These are phyloP conservation scores for Ascodesmis nigricans DNA, from an alignment of 495 filamentous ascomycete species.

Conservation along the genomic window DNA sequence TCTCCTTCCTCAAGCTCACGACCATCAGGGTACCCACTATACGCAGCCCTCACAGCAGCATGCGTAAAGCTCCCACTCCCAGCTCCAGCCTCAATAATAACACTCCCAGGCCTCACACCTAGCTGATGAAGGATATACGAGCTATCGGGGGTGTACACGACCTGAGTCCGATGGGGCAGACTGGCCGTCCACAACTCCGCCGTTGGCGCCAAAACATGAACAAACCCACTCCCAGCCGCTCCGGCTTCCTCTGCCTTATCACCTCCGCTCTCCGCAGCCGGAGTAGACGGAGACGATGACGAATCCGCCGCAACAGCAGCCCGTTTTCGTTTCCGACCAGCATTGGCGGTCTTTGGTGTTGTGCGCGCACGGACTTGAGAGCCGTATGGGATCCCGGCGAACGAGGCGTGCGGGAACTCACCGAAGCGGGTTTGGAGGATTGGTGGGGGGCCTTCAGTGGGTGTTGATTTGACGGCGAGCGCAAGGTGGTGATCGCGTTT, in stretches of 20 bases:
- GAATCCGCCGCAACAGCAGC: constrained; percentile 13
- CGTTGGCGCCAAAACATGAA: constrained; percentile 75
- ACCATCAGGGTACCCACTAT: constrained; percentile 45
- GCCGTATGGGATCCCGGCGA: constrained; percentile 68
- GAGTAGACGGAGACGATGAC: too few relatives aligned
- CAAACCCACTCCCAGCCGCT: constrained; percentile 42
- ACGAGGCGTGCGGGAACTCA: constrained; percentile 76
- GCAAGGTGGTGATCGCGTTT: constrained; percentile 63
- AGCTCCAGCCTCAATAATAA: constrained; percentile 78
- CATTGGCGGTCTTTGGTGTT: constrained; percentile 29
- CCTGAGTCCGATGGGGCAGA: constrained; percentile 84
- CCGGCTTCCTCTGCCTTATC: constrained; percentile 13
- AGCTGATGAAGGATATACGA: constrained; percentile 83
- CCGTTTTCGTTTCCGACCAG: constrained; percentile 34
- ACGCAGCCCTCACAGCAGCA: constrained; percentile 67
- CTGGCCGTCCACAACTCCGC: constrained; percentile 82
- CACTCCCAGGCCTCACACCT: constrained; percentile 54
- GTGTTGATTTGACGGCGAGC: constrained; percentile 34
- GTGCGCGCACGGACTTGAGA: constrained; percentile 69
- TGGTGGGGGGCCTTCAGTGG: constrained; percentile 31
- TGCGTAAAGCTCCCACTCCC: constrained; percentile 93
- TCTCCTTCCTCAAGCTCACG: constrained; percentile 5
- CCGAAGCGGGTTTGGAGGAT: constrained; percentile 88
- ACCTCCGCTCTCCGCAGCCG: constrained; percentile 16
- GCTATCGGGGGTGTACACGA: constrained; percentile 94